Conservation (phyloP, 2,329 filamentous ascomycete species). For the Sporothrix pseudoabietina region DNA sequence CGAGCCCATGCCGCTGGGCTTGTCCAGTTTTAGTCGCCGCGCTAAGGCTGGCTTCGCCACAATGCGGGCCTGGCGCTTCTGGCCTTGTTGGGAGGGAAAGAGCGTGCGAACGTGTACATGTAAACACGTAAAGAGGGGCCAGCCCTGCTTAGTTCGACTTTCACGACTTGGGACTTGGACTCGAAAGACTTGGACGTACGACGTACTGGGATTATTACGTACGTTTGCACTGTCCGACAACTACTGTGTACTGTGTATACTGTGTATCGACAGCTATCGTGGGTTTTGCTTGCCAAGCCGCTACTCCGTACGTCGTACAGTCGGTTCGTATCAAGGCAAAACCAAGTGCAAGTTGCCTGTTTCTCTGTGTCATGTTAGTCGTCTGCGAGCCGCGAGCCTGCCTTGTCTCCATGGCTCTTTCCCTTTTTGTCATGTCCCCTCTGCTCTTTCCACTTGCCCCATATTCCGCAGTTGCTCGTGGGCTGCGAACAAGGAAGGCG, state of each 20-base stretch:
- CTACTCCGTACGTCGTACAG: background rate
- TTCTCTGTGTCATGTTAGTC: background rate
- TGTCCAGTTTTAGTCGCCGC: slow-evolving; percentile 17
- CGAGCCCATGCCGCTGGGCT: slow-evolving; percentile 6
- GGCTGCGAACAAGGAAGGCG: background rate
- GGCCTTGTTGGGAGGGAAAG: background rate
- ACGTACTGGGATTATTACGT: background rate
- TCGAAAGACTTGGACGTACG: background rate
- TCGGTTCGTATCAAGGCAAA: slow-evolving; percentile 1
- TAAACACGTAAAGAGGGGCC: slow-evolving; percentile 13
- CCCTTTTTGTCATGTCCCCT: background rate
- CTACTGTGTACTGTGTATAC: too few species aligned
- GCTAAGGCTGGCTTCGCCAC: slow-evolving; percentile 25
- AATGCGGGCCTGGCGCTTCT: slow-evolving; percentile 2
- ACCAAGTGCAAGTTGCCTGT: background rate
- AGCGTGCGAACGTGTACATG: background rate
- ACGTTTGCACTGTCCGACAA: background rate
- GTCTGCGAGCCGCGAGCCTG: background rate
- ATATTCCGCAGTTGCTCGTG: background rate
- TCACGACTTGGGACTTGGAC: too few species aligned
- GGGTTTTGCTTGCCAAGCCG: background rate
- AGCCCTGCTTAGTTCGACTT: background rate
- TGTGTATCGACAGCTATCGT: background rate
- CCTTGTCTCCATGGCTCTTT: background rate
- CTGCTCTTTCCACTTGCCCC: background rate